A percentile compares a stretch with the other conserved stretches of the same genome.
These are phyloP conservation scores for Dactylellina drechsleri DNA, from an alignment of 2,329 filamentous ascomycete species.

Conservation along the genomic window DNA sequence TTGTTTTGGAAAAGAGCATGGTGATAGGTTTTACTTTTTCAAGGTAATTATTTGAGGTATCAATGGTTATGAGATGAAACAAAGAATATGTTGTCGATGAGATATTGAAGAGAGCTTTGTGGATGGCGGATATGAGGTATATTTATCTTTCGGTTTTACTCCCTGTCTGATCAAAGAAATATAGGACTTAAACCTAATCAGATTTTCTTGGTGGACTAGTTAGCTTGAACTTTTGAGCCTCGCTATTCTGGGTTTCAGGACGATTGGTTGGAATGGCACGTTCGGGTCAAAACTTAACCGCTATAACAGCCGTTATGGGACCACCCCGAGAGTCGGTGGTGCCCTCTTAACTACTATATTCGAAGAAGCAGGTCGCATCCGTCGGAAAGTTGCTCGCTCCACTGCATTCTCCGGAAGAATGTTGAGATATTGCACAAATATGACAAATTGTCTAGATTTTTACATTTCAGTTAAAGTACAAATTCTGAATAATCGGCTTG, in stretches of 20 bases:
- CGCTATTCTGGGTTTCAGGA: background rate
- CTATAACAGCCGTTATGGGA: background rate
- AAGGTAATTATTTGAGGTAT: background rate
- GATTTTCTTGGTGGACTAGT: no score
- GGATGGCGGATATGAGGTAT: background rate
- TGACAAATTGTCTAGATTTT: slow-evolving; percentile 6
- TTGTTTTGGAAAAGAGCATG: slow-evolving; percentile 25
- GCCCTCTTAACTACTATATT: background rate
- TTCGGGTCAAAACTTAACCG: background rate
- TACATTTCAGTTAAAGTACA: background rate
- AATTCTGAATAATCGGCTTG: no score
- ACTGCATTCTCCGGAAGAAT: background rate
- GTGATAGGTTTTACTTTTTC: background rate
- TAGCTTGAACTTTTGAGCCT: background rate
- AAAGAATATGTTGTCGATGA: background rate
- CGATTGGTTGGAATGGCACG: background rate
- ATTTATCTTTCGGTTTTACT: background rate
- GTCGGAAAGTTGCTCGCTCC: background rate
- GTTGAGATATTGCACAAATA: background rate
- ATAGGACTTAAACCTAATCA: background rate
- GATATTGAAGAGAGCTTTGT: background rate
- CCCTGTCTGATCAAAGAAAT: background rate
- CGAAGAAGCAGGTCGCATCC: background rate
- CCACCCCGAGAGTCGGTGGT: background rate
- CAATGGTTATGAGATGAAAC: background rate